Base-by-base conservation (phyloP, 2,329 filamentous ascomycete species). In the Dactylellina leptospora region DNA sequence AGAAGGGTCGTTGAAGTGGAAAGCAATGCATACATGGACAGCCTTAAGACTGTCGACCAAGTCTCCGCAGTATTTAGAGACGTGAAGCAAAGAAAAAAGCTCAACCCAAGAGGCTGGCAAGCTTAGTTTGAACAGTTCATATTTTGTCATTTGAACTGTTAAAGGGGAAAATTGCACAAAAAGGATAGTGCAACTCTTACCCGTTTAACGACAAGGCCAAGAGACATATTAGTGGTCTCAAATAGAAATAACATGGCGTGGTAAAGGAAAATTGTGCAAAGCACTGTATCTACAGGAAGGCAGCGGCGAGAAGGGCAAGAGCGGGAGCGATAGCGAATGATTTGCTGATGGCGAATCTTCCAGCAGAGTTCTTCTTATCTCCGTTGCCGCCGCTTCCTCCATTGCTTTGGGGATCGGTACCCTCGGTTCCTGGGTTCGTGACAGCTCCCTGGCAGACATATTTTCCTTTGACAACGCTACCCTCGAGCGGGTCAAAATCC, bases 231-330 rank as follows among this genome's bases (percentile, higher is more conserved):
- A n/a, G 18, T 20, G n/a, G 25, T 60, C 47, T 61, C 75, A 38
- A 38, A 77, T 68, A 74, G 55, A 71, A 51, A 75, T 40, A 55
- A 58, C 74, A 66, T 58, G 72, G 70, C 28, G 66, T 75, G 38
- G 56, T 60, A 69, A 73, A 22, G 6, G 60, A 25, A 69, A 73
- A 42, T 63, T 72, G 55, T 47, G 54, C 53, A 22, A 75, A 25
- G 53, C 45, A 23, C 36, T 59, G 47, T 72, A 72, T 72, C 33
- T 72, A 72, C 68, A 72, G 53, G 59, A 72, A 45, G 51, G 61
- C 38, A 33, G 58, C 47, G 76, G 83, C 79, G 64, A 79, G 78
- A 38, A 84, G 72, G 59, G 82, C 82, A 47, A 83, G 81, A 58
- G 83, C 59, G 20, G 68, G 58, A 28, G 73, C 66, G 54, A 56